phyloP scores from a whole-genome alignment of 306 rosid species.

The Cicer pinnatifidum region DNA sequence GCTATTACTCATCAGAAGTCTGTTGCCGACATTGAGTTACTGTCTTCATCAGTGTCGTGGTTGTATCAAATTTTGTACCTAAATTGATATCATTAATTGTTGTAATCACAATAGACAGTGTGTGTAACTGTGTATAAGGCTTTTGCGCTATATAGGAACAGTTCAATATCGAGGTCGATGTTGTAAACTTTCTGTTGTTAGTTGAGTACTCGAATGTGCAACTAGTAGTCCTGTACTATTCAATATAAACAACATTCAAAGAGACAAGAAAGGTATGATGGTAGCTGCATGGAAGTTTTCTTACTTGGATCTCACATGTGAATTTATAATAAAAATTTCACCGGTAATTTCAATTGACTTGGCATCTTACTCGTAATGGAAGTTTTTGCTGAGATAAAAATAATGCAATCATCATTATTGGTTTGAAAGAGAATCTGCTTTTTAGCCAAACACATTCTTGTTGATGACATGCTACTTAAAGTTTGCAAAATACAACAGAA shows the following conservation, averaged over 20 bases:
- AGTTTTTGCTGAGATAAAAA: not conserved
- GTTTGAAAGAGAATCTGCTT: not conserved
- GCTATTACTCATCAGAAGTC: slow-evolving; percentile 14
- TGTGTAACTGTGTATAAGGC: not conserved
- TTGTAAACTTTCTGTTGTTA: not conserved
- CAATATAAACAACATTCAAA: not conserved
- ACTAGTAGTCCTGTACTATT: not conserved
- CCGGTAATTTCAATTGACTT: not conserved
- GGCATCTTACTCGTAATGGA: not conserved
- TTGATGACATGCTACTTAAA: not conserved
- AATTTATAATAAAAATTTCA: not conserved
- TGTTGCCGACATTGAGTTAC: slow-evolving; percentile 29
- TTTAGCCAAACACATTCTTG: not conserved
- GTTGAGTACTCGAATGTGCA: not conserved
- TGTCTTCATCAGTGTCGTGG: slow-evolving; percentile 11
- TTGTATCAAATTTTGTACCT: slow-evolving; percentile 30
- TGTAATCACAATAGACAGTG: not conserved
- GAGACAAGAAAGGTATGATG: not conserved
- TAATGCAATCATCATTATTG: not conserved
- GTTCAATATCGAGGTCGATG: not conserved
- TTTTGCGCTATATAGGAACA: not conserved
- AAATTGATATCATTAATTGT: not conserved
- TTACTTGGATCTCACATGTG: not conserved
- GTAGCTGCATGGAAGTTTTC: not conserved
- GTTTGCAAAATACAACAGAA: not conserved